A percentile compares a stretch with the other conserved stretches of the same genome.
Evolutionary conservation across 2,329 filamentous ascomycete genomes (phyloP).

Genomic region (Epicoccum sorghinum): DNA sequence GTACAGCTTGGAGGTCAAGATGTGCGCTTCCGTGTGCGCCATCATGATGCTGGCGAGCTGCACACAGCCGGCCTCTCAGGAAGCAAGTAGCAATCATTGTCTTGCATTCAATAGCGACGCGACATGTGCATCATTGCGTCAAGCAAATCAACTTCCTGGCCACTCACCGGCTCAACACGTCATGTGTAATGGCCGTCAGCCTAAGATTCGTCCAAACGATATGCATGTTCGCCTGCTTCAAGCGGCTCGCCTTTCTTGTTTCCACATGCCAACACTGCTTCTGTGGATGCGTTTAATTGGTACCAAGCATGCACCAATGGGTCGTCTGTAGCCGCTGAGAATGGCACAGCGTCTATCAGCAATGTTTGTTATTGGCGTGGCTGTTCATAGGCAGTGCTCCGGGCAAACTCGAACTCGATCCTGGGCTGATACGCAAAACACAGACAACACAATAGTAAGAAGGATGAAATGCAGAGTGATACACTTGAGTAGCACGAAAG

Average conservation of each 20-base stretch:
- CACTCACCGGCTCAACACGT: slow-evolving; percentile 3
- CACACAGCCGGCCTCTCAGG: neutral
- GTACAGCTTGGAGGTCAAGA: neutral
- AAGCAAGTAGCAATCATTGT: neutral
- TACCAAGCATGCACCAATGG: neutral
- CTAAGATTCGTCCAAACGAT: neutral
- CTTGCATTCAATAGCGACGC: neutral
- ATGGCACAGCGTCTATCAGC: neutral
- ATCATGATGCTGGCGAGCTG: neutral
- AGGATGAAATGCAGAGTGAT: no score
- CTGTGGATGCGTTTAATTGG: neutral
- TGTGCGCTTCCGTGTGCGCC: neutral
- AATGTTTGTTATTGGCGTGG: neutral
- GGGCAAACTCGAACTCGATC: no score
- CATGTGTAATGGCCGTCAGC: slow-evolving; percentile 9
- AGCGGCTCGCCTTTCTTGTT: neutral
- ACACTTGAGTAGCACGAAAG: neutral
- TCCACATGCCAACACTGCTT: neutral
- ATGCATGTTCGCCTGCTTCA: neutral
- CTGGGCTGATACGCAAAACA: no score
- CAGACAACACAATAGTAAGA: no score
- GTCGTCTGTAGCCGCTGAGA: neutral
- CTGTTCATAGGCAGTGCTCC: neutral
- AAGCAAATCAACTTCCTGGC: neutral
- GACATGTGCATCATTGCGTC: neutral